phyloP scores from a whole-genome alignment of 805 yeast genomes.

The Ogataea naganishii region DNA sequence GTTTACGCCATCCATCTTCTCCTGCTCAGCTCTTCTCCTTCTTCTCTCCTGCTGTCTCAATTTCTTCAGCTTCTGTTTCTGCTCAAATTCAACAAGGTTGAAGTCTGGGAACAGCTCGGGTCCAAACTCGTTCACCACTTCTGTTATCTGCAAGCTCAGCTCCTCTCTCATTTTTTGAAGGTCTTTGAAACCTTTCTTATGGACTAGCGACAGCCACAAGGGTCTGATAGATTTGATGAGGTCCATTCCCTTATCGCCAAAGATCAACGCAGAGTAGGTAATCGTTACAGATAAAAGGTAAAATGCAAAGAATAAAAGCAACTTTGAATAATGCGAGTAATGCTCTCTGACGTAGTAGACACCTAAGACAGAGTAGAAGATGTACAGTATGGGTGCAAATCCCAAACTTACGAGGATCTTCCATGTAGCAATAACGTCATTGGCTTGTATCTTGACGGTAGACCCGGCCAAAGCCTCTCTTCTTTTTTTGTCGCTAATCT shows the following conservation, averaged over 20 bases:
- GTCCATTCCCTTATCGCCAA: constrained; percentile 93
- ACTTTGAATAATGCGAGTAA: constrained; percentile 11
- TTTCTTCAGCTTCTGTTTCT: constrained; percentile 25
- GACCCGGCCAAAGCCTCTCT: constrained; percentile 75
- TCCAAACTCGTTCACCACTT: constrained; percentile 70
- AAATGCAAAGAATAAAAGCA: constrained; percentile 30
- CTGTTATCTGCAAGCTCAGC: constrained; percentile 68
- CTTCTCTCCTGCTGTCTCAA: constrained; percentile 17
- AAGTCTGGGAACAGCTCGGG: constrained; percentile 85
- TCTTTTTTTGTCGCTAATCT: constrained; percentile 66
- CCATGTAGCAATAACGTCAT: constrained; percentile 97
- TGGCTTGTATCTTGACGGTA: constrained; percentile 83
- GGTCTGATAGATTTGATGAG: constrained; percentile 78
- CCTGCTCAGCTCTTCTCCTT: constrained; percentile 11
- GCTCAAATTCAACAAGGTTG: constrained; percentile 41
- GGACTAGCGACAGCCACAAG: constrained; percentile 53
- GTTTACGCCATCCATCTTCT: constrained; percentile 11
- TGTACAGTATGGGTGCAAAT: constrained; percentile 79
- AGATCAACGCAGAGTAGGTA: constrained; percentile 82
- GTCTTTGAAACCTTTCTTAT: constrained; percentile 46
- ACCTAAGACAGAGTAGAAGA: constrained; percentile 65
- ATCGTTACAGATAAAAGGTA: constrained; percentile 63
- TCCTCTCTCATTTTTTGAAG: constrained; percentile 54
- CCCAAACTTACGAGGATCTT: constrained; percentile 85
- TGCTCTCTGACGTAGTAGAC: constrained; percentile 24